Base-by-base conservation (phyloP, 1,139 yeast species). In the Nematodospora anomalae region DNA sequence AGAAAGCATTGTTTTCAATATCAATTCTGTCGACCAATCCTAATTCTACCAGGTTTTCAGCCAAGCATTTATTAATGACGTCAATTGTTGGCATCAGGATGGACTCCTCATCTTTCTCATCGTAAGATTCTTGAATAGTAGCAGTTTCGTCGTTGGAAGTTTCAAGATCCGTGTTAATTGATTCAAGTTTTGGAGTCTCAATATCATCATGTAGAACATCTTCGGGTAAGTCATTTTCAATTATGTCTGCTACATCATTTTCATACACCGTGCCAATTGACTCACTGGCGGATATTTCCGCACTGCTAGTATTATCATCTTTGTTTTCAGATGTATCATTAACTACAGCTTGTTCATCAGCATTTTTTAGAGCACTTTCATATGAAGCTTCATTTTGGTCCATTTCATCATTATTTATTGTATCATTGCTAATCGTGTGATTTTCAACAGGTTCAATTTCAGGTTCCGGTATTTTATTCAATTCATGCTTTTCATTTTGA, bases 231-330 rank as follows among this genome's bases (percentile, higher is more conserved):
- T 30, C 28, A 3, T 34, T 22, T 29, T 28, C 37, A 23, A 36
- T 25, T n/a, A 16, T 18, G 10, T 14, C 20, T n/a, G 42, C 46
- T 10, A 35, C 41, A 14, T 38, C 42, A 18, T 40, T 45, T n/a
- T 35, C 45, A 24, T 18, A 26, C 24, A 13, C 4, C 11, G 28
- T 23, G 10, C 12, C 28, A 7, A 3, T 9, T 26, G 14, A 6
- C 6, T 13, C 28, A 26, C 12, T 26, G 10, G 28, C 10, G 12
- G 8, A 16, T 12, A 26, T 14, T 10, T 26, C 28, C 4, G 34
- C 40, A 13, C 18, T 29, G 24, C 34, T 35, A 3, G 30, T 31
- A 13, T 22, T n/a, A 15, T 29, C 30, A 21, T 27, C 31, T n/a
- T 10, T 27, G 14, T 32, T 30, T 22, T 9, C 13, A 6, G 21